These are phyloP conservation scores for Boletus insuetus DNA, from an alignment of 768 basidiomycete species.

Conservation along the genomic window DNA sequence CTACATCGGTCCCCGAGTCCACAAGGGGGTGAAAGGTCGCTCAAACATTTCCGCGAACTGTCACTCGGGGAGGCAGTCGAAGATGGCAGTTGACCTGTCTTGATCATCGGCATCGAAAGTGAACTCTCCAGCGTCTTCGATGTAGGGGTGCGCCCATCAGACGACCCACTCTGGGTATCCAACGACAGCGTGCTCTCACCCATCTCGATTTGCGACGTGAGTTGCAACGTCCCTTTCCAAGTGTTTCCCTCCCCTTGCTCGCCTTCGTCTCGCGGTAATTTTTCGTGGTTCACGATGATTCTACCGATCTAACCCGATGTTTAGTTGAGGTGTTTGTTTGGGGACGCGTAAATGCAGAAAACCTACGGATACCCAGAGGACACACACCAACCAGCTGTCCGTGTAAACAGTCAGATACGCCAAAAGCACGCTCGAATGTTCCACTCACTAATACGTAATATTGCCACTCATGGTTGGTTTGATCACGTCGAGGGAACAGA, in stretches of 20 bases:
- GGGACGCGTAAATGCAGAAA: too few species aligned
- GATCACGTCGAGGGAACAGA: slow-evolving; percentile 13
- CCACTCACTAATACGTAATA: slow-evolving; percentile 19
- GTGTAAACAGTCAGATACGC: neutral
- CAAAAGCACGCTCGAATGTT: neutral
- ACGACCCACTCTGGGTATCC: neutral
- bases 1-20: too few species aligned
- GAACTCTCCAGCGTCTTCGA: neutral
- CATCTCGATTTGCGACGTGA: slow-evolving; percentile 20
- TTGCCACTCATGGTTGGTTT: slow-evolving; percentile 16
- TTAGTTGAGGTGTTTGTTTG: neutral
- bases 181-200: neutral
- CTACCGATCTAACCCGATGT: slow-evolving; percentile 13
- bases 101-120: too few species aligned
- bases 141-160: neutral
- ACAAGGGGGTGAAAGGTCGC: too few species aligned
- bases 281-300: slow-evolving; percentile 13
- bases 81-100: too few species aligned
- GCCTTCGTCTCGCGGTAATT: neutral
- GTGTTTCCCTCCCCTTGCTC: neutral
- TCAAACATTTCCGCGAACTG: too few species aligned
- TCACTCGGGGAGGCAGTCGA: too few species aligned
- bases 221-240: slow-evolving; percentile 7
- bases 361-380: slow-evolving; percentile 21
- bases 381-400: slow-evolving; percentile 18